Conservation (phyloP, 805 yeast genomes). For the Kuraishia molischiana region DNA sequence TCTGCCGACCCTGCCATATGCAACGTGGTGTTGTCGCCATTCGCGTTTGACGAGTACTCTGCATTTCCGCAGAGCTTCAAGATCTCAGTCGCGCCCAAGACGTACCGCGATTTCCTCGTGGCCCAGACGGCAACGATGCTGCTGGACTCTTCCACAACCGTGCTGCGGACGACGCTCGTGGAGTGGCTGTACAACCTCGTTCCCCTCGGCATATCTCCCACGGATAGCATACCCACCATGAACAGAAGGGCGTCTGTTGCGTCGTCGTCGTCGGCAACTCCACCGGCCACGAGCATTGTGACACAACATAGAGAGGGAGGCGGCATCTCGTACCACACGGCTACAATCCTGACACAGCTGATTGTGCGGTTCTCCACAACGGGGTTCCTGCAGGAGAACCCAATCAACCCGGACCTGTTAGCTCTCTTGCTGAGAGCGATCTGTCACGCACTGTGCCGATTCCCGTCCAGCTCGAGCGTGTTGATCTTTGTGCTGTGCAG, state of each 20-base stretch:
- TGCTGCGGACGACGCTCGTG: slow-evolving; percentile 37
- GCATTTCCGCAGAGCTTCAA: slow-evolving; percentile 45
- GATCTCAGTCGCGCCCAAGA: slow-evolving; percentile 26
- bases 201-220: slow-evolving; percentile 21
- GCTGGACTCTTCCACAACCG: slow-evolving; percentile 20
- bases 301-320: slow-evolving; percentile 1
- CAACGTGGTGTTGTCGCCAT: slow-evolving; percentile 32
- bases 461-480: slow-evolving; percentile 42
- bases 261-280: neutral
- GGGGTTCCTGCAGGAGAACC: slow-evolving; percentile 24
- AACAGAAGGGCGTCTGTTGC: slow-evolving; percentile 8
- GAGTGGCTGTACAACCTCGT: slow-evolving; percentile 57
- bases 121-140: slow-evolving; percentile 39
- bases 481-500: slow-evolving; percentile 40
- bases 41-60: slow-evolving; percentile 31
- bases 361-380: slow-evolving; percentile 26
- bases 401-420: slow-evolving; percentile 41
- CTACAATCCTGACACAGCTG: slow-evolving; percentile 33
- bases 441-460: slow-evolving; percentile 39
- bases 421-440: slow-evolving; percentile 51
- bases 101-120: slow-evolving; percentile 56
- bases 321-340: slow-evolving; percentile 43
- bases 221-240: slow-evolving; percentile 6
- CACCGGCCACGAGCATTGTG: neutral
- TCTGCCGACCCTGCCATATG: slow-evolving; percentile 25